These are phyloP conservation scores for Fraxinus ornus DNA, from an alignment of 305 asterid species.

Conservation along the genomic window DNA sequence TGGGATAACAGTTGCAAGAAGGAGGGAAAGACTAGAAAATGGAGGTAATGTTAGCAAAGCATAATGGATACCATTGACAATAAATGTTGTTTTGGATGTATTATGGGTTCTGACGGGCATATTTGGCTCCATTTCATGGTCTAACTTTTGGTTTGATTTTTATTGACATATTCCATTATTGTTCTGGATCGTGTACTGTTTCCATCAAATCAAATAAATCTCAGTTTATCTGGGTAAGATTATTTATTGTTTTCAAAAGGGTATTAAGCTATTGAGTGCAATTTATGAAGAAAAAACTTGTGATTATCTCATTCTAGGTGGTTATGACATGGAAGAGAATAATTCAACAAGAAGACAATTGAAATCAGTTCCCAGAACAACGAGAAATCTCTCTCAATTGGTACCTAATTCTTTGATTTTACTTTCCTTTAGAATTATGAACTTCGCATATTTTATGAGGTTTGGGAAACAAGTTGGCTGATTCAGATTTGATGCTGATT, in stretches of 20 bases:
- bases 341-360: background rate
- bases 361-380: background rate
- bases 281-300: background rate
- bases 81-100: conserved; percentile 1
- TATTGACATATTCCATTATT: conserved; percentile 25
- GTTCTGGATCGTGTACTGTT: conserved; percentile 35
- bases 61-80: background rate
- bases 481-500: no score
- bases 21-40: conserved; percentile 79
- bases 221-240: conserved; percentile 72
- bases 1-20: conserved; percentile 89
- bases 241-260: background rate
- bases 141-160: background rate
- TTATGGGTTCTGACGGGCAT: background rate
- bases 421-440: background rate
- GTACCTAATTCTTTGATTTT: conserved; percentile 7
- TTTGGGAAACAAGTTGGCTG: background rate
- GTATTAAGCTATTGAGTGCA: background rate
- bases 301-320: conserved; percentile 34
- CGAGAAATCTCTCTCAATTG: background rate
- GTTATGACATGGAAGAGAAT: conserved; percentile 68
- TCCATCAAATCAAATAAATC: conserved; percentile 20
- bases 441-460: background rate
- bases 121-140: conserved; percentile 17
- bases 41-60: conserved; percentile 60